Base-by-base conservation (phyloP, 1,139 yeast species). In the Yamadazyma atlantica region DNA sequence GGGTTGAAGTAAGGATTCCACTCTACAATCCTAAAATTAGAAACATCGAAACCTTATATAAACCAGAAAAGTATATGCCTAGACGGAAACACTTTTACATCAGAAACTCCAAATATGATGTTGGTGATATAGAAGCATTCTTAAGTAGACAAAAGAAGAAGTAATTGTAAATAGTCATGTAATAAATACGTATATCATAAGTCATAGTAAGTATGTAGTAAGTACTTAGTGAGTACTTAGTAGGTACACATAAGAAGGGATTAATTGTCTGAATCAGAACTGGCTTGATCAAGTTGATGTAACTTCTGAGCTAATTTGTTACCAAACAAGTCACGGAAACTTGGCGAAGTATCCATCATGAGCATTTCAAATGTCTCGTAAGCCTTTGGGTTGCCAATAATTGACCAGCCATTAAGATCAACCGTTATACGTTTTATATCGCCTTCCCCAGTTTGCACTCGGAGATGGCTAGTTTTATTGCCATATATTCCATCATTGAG, bases 61-160 rank as follows among this genome's bases (percentile, higher is more conserved):
- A 81, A 59, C 90, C 95, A 19, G 71, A 74, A 49, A 73, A 73
- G 55, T 82, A 85, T 64, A 76, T 80, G 71, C 58, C 72, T 17
- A 78, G 95, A 76, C 78, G 80, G 64, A 88, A 86, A 71, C 92
- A 87, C 50, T 88, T 82, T 71, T 89, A 86, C 63, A 85, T 89
- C 57, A 83, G 96, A 66, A 84, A 79, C 62, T 75, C 87, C 48
- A 82, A 82, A 62, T 68, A 83, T 63, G 97, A 89, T 62, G 96
- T 87, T 32, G 85, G 83, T 43, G 92, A 85, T 55, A 67, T 84
- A 43, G 92, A 84, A 52, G 64, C 58, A 4, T 60, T 61, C 42
- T 57, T 69, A 39, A 66, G 64, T 34, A 50, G 49, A 40, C 43
- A 50, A 44, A 38, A 36, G 30, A 40, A 33, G 34, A 41, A 45